A percentile compares a stretch with the other conserved stretches of the same genome.
Conservation (phyloP, 2,329 filamentous ascomycete genomes). For the Trichoderma cornu-damae region DNA sequence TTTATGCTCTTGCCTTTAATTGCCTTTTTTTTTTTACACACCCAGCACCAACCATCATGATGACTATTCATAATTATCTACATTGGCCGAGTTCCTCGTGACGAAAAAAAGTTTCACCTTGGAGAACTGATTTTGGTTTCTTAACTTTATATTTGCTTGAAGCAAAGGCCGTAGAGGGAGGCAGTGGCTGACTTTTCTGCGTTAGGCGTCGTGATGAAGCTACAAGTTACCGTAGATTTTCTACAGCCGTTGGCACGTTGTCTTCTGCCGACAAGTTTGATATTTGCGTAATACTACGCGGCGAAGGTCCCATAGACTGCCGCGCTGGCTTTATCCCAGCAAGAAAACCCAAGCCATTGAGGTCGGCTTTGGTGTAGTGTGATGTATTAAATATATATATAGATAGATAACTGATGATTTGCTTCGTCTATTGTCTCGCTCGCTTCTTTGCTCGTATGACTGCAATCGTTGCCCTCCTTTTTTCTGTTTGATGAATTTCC, state of each 20-base stretch:
- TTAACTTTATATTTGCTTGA: slow-evolving; percentile 6
- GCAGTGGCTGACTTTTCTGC: neutral
- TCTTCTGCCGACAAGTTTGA: too few species aligned
- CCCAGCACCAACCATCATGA: slow-evolving; percentile 48
- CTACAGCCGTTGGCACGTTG: neutral
- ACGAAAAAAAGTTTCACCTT: slow-evolving; percentile 55
- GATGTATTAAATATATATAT: too few species aligned
- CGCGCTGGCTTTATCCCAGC: too few species aligned
- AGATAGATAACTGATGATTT: too few species aligned
- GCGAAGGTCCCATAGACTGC: too few species aligned
- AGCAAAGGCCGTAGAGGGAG: neutral
- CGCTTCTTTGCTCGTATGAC: neutral
- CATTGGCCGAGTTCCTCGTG: slow-evolving; percentile 52
- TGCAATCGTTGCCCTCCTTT: neutral
- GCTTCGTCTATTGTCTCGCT: neutral
- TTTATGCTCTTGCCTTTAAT: slow-evolving; percentile 1
- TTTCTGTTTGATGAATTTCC: neutral
- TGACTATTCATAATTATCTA: slow-evolving; percentile 44
- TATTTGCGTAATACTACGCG: too few species aligned
- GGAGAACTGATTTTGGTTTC: slow-evolving; percentile 51
- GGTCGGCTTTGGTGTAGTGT: too few species aligned
- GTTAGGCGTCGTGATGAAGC: neutral
- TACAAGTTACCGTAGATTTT: neutral
- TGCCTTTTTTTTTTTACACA: too few species aligned
- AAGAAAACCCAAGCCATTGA: too few species aligned